Conservation (phyloP, 345 rosid genomes). For the Garcia nutans region DNA sequence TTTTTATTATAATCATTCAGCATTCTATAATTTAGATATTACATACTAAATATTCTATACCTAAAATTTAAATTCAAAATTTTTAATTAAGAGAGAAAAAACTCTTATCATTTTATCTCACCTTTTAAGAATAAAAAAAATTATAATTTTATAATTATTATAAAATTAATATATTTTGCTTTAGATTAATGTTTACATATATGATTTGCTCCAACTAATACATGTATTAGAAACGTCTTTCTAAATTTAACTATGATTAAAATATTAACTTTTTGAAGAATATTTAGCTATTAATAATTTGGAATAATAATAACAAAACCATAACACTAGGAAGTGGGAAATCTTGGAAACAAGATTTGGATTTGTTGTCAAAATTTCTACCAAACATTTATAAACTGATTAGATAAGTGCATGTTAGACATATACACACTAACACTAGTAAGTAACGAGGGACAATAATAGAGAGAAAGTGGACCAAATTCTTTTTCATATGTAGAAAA, state of each 20-base stretch:
- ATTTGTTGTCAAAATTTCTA: constrained; percentile 22
- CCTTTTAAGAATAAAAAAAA: no score
- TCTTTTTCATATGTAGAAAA: no score
- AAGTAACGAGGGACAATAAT: not conserved
- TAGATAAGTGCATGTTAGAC: not conserved
- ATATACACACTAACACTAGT: not conserved
- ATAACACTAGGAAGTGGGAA: constrained; percentile 41
- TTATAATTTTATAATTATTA: no score
- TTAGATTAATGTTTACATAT: no score
- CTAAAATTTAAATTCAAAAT: no score
- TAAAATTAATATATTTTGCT: no score
- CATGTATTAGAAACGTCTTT: not conserved
- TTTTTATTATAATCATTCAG: no score
- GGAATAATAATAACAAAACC: constrained; percentile 21
- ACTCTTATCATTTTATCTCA: no score
- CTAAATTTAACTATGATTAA: constrained; percentile 23
- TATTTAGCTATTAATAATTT: constrained; percentile 13
- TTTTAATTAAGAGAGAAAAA: no score
- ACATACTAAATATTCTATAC: no score
- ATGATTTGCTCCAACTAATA: no score
- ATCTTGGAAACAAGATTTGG: constrained; percentile 41
- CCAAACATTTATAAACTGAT: not conserved
- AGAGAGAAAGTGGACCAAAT: not conserved
- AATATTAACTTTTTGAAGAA: constrained; percentile 7
- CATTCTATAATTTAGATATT: no score